Evolutionary conservation across 2,329 filamentous ascomycete genomes (phyloP).

Genomic region (Phyllosticta capitalensis): DNA sequence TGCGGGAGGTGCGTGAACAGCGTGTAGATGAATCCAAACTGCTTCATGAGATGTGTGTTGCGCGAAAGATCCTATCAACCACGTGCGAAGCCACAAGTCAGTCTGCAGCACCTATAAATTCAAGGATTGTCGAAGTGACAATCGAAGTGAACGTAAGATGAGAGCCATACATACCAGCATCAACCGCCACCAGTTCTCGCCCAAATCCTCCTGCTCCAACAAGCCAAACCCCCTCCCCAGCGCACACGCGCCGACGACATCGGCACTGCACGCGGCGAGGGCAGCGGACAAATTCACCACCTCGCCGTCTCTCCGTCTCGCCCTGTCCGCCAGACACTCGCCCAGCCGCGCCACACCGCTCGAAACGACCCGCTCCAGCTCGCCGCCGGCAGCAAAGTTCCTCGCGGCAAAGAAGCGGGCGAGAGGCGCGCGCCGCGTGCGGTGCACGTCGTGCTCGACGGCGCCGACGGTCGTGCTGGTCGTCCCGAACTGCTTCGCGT

Average conservation of each 20-base stretch:
- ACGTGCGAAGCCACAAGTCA: background rate
- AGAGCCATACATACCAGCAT: constrained; percentile 19
- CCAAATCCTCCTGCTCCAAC: constrained; percentile 15
- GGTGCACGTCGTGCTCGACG: constrained; percentile 23
- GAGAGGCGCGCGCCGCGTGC: constrained; percentile 21
- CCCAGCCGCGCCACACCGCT: background rate
- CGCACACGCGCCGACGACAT: constrained; percentile 13
- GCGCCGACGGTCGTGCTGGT: constrained; percentile 18
- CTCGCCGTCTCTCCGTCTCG: background rate
- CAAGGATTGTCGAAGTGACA: too few relatives aligned
- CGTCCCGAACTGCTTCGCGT: constrained; percentile 20
- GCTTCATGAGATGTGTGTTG: constrained; percentile 21
- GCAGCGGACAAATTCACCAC: constrained; percentile 17
- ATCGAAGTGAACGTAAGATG: too few relatives aligned
- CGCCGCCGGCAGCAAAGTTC: constrained; percentile 13
- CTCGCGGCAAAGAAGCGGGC: constrained; percentile 28
- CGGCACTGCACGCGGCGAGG: constrained; percentile 15
- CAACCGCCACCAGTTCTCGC: constrained; percentile 14
- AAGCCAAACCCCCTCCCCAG: constrained; percentile 17
- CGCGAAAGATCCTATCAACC: constrained; percentile 17
- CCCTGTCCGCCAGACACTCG: constrained; percentile 2
- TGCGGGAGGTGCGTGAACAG: constrained; percentile 14
- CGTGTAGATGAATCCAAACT: constrained; percentile 14
- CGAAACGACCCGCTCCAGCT: constrained; percentile 6
- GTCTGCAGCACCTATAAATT: background rate